A percentile compares a stretch with the other conserved stretches of the same genome.
Evolutionary conservation across 768 basidiomycete species (phyloP).

Genomic region (Serpula lacrymans): DNA sequence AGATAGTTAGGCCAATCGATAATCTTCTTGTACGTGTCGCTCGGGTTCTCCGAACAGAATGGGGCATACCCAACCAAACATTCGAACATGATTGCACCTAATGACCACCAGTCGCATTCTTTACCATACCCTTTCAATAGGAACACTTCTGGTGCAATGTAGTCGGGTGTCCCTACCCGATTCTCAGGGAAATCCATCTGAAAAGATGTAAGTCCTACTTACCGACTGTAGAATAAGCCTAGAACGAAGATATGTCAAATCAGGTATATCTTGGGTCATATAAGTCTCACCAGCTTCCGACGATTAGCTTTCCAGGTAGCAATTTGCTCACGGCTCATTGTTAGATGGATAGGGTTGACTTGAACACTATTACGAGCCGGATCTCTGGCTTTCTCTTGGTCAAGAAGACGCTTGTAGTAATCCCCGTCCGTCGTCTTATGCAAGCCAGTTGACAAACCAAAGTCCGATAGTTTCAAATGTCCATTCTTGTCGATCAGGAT

Average conservation of each 20-base stretch:
- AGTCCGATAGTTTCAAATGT: slow-evolving; percentile 96
- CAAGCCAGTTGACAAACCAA: slow-evolving; percentile 95
- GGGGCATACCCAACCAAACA: slow-evolving; percentile 97
- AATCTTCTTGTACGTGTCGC: slow-evolving; percentile 98
- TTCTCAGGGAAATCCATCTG: slow-evolving; percentile 3
- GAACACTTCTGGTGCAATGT: slow-evolving; percentile 98
- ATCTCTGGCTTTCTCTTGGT: slow-evolving; percentile 63
- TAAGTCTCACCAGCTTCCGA: slow-evolving; percentile 73
- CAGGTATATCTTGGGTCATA: not conserved
- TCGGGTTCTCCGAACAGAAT: slow-evolving; percentile 95
- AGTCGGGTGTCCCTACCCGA: slow-evolving; percentile 30
- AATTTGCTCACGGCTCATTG: slow-evolving; percentile 95
- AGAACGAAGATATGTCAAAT: slow-evolving; percentile 7
- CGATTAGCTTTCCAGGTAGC: slow-evolving; percentile 99
- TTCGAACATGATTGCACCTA: slow-evolving; percentile 99
- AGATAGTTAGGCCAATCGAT: slow-evolving; percentile 93
- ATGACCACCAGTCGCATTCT: slow-evolving; percentile 99
- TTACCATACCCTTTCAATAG: slow-evolving; percentile 96
- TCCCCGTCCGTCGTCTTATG: slow-evolving; percentile 95
- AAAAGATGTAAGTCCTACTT: slow-evolving; percentile 7
- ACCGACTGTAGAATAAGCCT: slow-evolving; percentile 93
- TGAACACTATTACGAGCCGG: slow-evolving; percentile 90
- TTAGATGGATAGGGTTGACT: slow-evolving; percentile 95
- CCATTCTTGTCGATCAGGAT: slow-evolving; percentile 97
- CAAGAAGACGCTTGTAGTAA: slow-evolving; percentile 89